phyloP scores from a whole-genome alignment of 371 early-diverging fungal species.

The Dichotomocladium elegans region DNA sequence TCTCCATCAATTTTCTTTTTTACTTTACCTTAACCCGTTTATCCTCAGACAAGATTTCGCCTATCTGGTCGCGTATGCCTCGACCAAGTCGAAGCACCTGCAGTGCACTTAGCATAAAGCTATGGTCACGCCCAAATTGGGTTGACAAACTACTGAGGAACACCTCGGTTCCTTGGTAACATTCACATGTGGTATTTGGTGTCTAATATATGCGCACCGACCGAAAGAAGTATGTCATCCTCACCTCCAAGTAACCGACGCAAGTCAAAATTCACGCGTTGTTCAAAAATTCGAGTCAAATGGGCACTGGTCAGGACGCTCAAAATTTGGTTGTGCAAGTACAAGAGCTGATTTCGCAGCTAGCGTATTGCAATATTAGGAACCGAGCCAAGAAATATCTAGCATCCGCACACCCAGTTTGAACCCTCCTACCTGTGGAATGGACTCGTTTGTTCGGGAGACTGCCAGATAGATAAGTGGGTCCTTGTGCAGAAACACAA shows the following conservation, averaged over 20 bases:
- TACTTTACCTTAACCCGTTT: slow-evolving; percentile 49
- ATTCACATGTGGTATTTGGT: not conserved
- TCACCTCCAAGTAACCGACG: slow-evolving; percentile 72
- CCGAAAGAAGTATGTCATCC: not conserved
- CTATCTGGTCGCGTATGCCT: slow-evolving; percentile 65
- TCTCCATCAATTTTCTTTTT: not conserved
- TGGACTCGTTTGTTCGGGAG: slow-evolving; percentile 78
- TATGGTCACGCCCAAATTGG: slow-evolving; percentile 64
- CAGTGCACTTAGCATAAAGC: slow-evolving; percentile 77
- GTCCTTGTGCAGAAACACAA: slow-evolving; percentile 79
- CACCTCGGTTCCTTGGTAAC: slow-evolving; percentile 67
- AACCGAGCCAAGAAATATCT: too few relatives aligned
- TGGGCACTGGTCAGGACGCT: slow-evolving; percentile 83
- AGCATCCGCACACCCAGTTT: not conserved
- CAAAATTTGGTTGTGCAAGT: slow-evolving; percentile 82
- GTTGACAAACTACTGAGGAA: slow-evolving; percentile 78
- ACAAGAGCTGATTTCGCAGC: slow-evolving; percentile 78
- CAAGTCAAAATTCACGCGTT: slow-evolving; percentile 87
- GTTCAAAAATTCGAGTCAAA: slow-evolving; percentile 82
- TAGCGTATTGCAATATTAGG: slow-evolving; percentile 19
- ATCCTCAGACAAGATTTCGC: slow-evolving; percentile 51
- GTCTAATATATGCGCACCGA: not conserved
- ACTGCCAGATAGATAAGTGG: slow-evolving; percentile 87
- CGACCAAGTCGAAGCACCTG: slow-evolving; percentile 67
- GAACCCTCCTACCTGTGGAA: slow-evolving; percentile 53